Percentiles rank a stretch among this genome's conserved stretches.
These are phyloP conservation scores for Podospora pseudopauciseta DNA, from an alignment of 495 filamentous ascomycete species.

Conservation along the genomic window DNA sequence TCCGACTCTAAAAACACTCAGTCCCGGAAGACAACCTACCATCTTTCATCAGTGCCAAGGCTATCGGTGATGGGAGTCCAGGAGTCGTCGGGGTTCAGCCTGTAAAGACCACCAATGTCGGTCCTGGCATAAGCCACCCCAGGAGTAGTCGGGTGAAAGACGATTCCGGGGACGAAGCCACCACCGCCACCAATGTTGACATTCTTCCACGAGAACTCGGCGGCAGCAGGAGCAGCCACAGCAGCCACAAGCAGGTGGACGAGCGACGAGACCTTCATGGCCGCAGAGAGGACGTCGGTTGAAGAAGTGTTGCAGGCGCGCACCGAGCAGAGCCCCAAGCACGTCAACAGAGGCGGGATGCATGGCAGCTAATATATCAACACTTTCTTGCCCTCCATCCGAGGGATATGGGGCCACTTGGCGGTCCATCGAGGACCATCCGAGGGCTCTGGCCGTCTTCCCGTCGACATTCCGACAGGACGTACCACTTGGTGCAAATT, in stretches of 20 bases:
- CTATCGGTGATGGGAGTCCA: conserved; percentile 58
- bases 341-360: conserved; percentile 3
- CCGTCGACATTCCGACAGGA: conserved; percentile 7
- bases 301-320: conserved; percentile 8
- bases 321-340: conserved; percentile 18
- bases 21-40: conserved; percentile 29
- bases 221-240: conserved; percentile 24
- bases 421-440: conserved; percentile 9
- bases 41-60: conserved; percentile 46
- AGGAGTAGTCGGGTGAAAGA: conserved; percentile 55
- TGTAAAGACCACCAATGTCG: conserved; percentile 61
- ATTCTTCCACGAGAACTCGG: conserved; percentile 47
- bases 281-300: conserved; percentile 24
- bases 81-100: conserved; percentile 50
- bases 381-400: background rate
- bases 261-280: conserved; percentile 35
- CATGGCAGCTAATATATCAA: conserved; percentile 25
- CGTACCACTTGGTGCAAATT: background rate
- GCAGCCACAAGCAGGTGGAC: conserved; percentile 36
- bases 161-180: conserved; percentile 57
- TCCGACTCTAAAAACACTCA: background rate
- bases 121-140: conserved; percentile 59
- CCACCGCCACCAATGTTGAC: conserved; percentile 54
- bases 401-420: background rate
- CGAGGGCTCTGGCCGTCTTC: conserved; percentile 16